A percentile compares a stretch with the other conserved stretches of the same genome.
These are phyloP conservation scores for Ascomycota sp. DNA, from an alignment of 2,329 filamentous ascomycete genomes.

Conservation along the genomic window DNA sequence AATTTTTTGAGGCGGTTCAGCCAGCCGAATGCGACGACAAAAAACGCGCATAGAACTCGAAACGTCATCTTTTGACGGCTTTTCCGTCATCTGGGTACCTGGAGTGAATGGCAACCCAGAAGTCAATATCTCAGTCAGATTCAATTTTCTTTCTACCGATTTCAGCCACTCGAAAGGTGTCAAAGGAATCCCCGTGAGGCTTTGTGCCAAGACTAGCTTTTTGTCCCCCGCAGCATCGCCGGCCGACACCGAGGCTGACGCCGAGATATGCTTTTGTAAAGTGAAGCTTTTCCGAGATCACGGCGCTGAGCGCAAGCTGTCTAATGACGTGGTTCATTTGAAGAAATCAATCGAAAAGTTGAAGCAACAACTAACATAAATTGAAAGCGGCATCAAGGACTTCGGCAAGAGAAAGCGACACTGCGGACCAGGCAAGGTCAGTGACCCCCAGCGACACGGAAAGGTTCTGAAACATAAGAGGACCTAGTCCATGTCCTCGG, in stretches of 20 bases:
- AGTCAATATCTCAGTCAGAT: slow-evolving; percentile 75
- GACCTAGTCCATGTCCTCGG: slow-evolving; percentile 86
- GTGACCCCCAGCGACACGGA: slow-evolving; percentile 41
- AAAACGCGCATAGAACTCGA: slow-evolving; percentile 51
- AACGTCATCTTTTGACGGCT: slow-evolving; percentile 75
- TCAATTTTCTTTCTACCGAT: slow-evolving; percentile 96
- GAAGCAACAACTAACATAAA: slow-evolving; percentile 78
- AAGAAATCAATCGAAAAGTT: slow-evolving; percentile 94
- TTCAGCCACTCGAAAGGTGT: slow-evolving; percentile 98
- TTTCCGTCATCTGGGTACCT: slow-evolving; percentile 76
- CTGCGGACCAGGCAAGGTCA: slow-evolving; percentile 24
- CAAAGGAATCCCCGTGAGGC: slow-evolving; percentile 83
- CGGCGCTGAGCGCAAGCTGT: slow-evolving; percentile 82
- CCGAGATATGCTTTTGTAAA: slow-evolving; percentile 84
- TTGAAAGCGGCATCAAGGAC: slow-evolving; percentile 46
- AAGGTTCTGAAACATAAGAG: slow-evolving; percentile 81
- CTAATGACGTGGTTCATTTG: slow-evolving; percentile 84
- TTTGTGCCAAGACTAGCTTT: slow-evolving; percentile 76
- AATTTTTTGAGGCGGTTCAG: slow-evolving; percentile 58
- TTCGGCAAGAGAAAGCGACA: slow-evolving; percentile 43
- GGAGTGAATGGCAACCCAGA: slow-evolving; percentile 48
- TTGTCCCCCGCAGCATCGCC: slow-evolving; percentile 31
- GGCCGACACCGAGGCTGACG: slow-evolving; percentile 19
- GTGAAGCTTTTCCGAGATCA: slow-evolving; percentile 95
- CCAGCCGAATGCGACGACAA: slow-evolving; percentile 42